These are phyloP conservation scores for Exsudoporus frostii DNA, from an alignment of 768 basidiomycete genomes.

Conservation along the genomic window DNA sequence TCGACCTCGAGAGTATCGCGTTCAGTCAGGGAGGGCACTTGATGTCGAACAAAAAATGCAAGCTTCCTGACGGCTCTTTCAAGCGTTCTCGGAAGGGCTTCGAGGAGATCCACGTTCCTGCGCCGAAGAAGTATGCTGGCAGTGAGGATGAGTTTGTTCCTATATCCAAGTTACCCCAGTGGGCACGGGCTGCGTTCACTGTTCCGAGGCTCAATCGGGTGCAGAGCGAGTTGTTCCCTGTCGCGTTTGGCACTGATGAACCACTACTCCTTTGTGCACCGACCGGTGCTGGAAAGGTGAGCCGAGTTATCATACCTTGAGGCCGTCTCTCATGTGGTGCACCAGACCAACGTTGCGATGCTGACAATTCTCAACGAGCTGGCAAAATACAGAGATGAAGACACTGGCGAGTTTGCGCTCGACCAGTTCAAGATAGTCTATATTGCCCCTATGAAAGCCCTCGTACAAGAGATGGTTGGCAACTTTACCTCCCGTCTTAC, in stretches of 20 bases:
- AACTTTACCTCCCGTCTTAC: conserved; percentile 80
- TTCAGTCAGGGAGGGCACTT: conserved; percentile 94
- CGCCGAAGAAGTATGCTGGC: conserved; percentile 74
- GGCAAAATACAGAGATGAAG: conserved; percentile 79
- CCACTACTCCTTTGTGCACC: conserved; percentile 95
- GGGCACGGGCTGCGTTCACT: conserved; percentile 87
- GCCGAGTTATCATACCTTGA: conserved; percentile 13
- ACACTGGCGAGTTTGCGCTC: conserved; percentile 76
- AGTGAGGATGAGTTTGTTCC: conserved; percentile 68
- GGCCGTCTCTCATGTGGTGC: conserved; percentile 11
- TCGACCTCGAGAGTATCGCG: conserved; percentile 93
- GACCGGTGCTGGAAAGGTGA: conserved; percentile 96
- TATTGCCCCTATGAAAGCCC: conserved; percentile 98
- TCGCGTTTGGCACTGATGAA: conserved; percentile 93
- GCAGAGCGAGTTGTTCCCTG: conserved; percentile 89
- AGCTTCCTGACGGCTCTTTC: conserved; percentile 96
- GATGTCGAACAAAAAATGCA: conserved; percentile 99
- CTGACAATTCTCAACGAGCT: conserved; percentile 91
- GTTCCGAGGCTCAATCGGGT: conserved; percentile 82
- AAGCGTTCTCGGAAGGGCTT: conserved; percentile 95
- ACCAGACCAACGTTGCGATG: conserved; percentile 96
- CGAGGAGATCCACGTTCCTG: conserved; percentile 96
- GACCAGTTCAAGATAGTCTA: conserved; percentile 96
- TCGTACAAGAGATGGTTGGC: conserved; percentile 98
- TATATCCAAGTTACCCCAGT: conserved; percentile 69